Percentiles rank a stretch among this genome's conserved stretches.
These are phyloP conservation scores for Daldinia vernicosa DNA, from an alignment of 495 filamentous ascomycete species.

Conservation along the genomic window DNA sequence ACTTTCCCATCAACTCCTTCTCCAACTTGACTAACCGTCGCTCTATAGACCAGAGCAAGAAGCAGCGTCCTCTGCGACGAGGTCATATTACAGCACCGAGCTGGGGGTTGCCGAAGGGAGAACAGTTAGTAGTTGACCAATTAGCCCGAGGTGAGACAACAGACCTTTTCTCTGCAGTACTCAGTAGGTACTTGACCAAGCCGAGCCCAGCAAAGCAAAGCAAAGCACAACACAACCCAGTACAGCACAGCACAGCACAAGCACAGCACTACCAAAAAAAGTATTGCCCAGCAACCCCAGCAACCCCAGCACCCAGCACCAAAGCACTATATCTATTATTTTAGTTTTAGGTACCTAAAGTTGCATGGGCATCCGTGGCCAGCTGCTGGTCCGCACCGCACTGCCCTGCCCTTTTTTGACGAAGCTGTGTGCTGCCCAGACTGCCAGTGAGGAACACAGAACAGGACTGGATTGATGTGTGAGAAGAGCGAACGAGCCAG, in stretches of 20 bases:
- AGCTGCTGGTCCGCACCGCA: slow-evolving; percentile 51
- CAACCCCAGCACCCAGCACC: slow-evolving; percentile 18
- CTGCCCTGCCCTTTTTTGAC: slow-evolving; percentile 47
- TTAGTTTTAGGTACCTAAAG: slow-evolving; percentile 45
- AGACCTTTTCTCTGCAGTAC: not conserved
- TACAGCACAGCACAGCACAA: not conserved
- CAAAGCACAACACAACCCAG: not conserved
- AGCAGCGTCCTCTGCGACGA: slow-evolving; percentile 37
- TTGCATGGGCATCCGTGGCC: slow-evolving; percentile 46
- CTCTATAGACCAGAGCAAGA: slow-evolving; percentile 29
- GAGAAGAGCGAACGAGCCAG: slow-evolving; percentile 39
- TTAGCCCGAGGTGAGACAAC: slow-evolving; percentile 48
- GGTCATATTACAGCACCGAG: slow-evolving; percentile 30
- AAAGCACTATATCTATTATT: slow-evolving; percentile 40
- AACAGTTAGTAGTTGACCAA: slow-evolving; percentile 12
- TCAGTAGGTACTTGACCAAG: not conserved
- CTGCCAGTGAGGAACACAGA: slow-evolving; percentile 26
- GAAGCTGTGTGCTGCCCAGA: slow-evolving; percentile 35
- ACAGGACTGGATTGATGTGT: slow-evolving; percentile 28
- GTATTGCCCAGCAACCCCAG: slow-evolving; percentile 11
- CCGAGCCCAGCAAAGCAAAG: not conserved
- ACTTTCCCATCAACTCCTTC: slow-evolving; percentile 38
- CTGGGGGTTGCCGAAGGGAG: slow-evolving; percentile 38
- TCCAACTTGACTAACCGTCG: slow-evolving; percentile 30
- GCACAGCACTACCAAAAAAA: not conserved